These are phyloP conservation scores for Laguncularia racemosa DNA, from an alignment of 345 rosid genomes.

Conservation along the genomic window DNA sequence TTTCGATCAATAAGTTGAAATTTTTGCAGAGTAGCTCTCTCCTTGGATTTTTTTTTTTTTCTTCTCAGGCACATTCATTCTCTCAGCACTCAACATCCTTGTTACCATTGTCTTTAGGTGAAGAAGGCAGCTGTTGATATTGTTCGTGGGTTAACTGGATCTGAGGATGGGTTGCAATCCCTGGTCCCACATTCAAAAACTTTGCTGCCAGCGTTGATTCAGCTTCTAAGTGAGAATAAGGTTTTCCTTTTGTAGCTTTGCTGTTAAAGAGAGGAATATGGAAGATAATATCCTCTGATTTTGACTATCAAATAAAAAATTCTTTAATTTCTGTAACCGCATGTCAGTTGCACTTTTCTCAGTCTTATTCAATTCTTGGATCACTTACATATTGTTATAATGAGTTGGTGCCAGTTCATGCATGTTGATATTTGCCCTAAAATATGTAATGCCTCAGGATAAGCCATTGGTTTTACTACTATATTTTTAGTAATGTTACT, in stretches of 20 bases:
- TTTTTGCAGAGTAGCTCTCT: too few species aligned
- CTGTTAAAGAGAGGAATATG: background rate
- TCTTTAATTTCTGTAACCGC: too few species aligned
- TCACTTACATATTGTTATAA: too few species aligned
- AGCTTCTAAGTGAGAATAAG: conserved; percentile 60
- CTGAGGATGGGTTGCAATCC: conserved; percentile 69
- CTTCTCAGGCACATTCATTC: background rate
- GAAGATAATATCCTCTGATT: background rate
- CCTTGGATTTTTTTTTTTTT: background rate
- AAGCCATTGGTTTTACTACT: too few species aligned
- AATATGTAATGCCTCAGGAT: too few species aligned
- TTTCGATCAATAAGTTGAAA: too few species aligned
- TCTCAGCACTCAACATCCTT: background rate
- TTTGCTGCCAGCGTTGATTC: conserved; percentile 50
- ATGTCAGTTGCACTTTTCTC: too few species aligned
- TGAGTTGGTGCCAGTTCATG: too few species aligned
- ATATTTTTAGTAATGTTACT: too few species aligned
- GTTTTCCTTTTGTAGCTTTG: conserved; percentile 16
- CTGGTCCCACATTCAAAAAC: conserved; percentile 42
- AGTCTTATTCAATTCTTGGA: too few species aligned
- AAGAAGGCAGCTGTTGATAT: conserved; percentile 83
- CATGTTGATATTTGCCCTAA: too few species aligned
- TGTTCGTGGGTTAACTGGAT: conserved; percentile 78
- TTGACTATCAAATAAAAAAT: too few species aligned
- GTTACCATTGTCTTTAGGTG: conserved; percentile 29